phyloP scores from a whole-genome alignment of 768 basidiomycete genomes.

The Lactarius deliciosus region DNA sequence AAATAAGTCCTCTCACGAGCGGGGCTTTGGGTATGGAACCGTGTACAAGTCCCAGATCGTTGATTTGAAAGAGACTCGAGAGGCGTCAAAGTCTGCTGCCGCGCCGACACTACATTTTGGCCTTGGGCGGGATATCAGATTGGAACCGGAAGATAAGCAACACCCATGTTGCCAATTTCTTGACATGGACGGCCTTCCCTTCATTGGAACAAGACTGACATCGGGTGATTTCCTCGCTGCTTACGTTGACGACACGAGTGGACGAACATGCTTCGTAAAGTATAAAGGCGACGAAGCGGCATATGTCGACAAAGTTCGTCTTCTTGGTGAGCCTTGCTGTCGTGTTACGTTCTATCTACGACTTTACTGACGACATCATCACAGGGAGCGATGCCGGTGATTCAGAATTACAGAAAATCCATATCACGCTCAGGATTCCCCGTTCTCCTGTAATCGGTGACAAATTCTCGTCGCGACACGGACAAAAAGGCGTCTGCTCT shows the following conservation, averaged over 20 bases:
- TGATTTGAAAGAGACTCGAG: slow-evolving; percentile 80
- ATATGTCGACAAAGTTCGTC: slow-evolving; percentile 87
- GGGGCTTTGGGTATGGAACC: slow-evolving; percentile 95
- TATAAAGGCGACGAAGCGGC: slow-evolving; percentile 96
- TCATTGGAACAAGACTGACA: slow-evolving; percentile 64
- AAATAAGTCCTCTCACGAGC: slow-evolving; percentile 97
- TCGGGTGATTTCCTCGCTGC: slow-evolving; percentile 82
- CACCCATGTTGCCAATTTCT: slow-evolving; percentile 54
- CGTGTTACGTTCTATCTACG: slow-evolving; percentile 1
- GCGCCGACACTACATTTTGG: slow-evolving; percentile 87
- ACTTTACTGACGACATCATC: slow-evolving; percentile 3
- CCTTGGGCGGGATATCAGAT: slow-evolving; percentile 70
- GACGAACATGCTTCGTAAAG: slow-evolving; percentile 81
- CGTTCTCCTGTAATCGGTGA: slow-evolving; percentile 97
- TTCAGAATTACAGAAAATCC: slow-evolving; percentile 85
- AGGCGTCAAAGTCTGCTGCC: slow-evolving; percentile 56
- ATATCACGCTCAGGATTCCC: slow-evolving; percentile 89
- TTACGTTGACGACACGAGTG: slow-evolving; percentile 83
- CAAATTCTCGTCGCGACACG: slow-evolving; percentile 98
- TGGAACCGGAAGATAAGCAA: slow-evolving; percentile 46
- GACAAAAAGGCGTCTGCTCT: slow-evolving; percentile 99
- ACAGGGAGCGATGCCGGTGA: slow-evolving; percentile 86
- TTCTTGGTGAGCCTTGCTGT: slow-evolving; percentile 61
- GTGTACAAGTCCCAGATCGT: slow-evolving; percentile 94
- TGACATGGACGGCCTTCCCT: slow-evolving; percentile 83